Evolutionary conservation across 805 yeast species (phyloP).

Genomic region (Kazachstania martiniae): DNA sequence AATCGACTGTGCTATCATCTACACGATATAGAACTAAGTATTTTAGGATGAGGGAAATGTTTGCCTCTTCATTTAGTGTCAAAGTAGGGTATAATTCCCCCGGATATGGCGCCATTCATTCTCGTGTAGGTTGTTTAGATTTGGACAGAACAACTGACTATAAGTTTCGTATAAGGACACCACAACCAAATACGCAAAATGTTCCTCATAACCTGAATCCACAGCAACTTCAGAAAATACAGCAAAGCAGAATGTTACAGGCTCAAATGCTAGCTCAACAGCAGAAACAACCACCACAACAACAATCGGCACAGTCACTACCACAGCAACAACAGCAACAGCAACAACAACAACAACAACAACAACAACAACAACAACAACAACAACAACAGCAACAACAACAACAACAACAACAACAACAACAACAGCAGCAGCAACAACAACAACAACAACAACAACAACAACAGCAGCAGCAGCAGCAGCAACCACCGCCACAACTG

Average conservation of each 20-base stretch:
- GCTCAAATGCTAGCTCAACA: constrained; percentile 8
- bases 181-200: constrained; percentile 29
- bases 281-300: constrained; percentile 2
- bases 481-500: not conserved
- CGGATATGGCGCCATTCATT: constrained; percentile 42
- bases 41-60: constrained; percentile 85
- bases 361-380: constrained; percentile 8
- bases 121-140: constrained; percentile 63
- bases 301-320: not conserved
- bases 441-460: constrained; percentile 2
- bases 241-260: constrained; percentile 20
- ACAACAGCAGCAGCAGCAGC: constrained; percentile 1
- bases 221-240: constrained; percentile 17
- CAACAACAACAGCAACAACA: constrained; percentile 7
- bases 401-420: constrained; percentile 9
- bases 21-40: constrained; percentile 60
- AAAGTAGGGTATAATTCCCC: constrained; percentile 39
- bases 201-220: constrained; percentile 12
- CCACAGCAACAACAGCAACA: constrained; percentile 2
- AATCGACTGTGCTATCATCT: constrained; percentile 60
- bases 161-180: constrained; percentile 39
- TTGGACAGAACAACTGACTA: constrained; percentile 65
- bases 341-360: constrained; percentile 10
- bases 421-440: constrained; percentile 6
- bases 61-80: constrained; percentile 56